Conservation (phyloP, 2,329 filamentous ascomycete species). For the Pseudocercospora fuligena region DNA sequence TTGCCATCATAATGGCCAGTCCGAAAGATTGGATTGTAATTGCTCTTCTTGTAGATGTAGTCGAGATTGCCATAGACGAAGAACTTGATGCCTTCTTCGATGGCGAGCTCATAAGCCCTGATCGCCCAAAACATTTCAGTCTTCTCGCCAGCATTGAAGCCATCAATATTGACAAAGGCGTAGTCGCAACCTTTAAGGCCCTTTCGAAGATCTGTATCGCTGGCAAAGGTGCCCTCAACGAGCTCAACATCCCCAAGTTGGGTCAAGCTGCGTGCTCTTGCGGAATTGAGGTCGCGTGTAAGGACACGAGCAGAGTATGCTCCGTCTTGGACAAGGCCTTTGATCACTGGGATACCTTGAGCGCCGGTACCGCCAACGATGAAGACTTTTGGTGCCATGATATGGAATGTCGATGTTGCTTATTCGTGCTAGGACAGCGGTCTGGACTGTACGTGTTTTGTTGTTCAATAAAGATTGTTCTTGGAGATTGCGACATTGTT, state of each 20-base stretch:
- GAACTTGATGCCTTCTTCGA: slow-evolving; percentile 45
- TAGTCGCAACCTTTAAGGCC: slow-evolving; percentile 53
- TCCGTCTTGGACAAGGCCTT: slow-evolving; percentile 34
- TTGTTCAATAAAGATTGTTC: too few relatives aligned
- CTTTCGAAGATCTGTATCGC: slow-evolving; percentile 50
- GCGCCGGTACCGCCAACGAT: slow-evolving; percentile 36
- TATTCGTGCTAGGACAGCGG: too few relatives aligned
- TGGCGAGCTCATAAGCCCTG: slow-evolving; percentile 44
- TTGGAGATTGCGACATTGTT: too few relatives aligned
- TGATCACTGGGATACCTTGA: slow-evolving; percentile 35
- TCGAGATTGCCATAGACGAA: slow-evolving; percentile 58
- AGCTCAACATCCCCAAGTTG: slow-evolving; percentile 54
- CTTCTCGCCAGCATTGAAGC: slow-evolving; percentile 60
- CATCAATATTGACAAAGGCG: slow-evolving; percentile 62
- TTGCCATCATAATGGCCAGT: slow-evolving; percentile 56
- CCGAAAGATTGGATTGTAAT: slow-evolving; percentile 53
- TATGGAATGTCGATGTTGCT: too few relatives aligned
- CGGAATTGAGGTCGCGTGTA: slow-evolving; percentile 52
- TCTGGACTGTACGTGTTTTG: too few relatives aligned
- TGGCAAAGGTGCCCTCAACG: slow-evolving; percentile 54
- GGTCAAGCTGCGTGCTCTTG: slow-evolving; percentile 50
- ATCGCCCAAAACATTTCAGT: slow-evolving; percentile 54
- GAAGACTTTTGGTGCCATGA: slow-evolving; percentile 35
- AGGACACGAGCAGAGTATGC: slow-evolving; percentile 54
- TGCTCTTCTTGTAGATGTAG: slow-evolving; percentile 54